Base-by-base conservation (phyloP, 1,284 basidiomycete species). In the Leccinum pallidistipes region DNA sequence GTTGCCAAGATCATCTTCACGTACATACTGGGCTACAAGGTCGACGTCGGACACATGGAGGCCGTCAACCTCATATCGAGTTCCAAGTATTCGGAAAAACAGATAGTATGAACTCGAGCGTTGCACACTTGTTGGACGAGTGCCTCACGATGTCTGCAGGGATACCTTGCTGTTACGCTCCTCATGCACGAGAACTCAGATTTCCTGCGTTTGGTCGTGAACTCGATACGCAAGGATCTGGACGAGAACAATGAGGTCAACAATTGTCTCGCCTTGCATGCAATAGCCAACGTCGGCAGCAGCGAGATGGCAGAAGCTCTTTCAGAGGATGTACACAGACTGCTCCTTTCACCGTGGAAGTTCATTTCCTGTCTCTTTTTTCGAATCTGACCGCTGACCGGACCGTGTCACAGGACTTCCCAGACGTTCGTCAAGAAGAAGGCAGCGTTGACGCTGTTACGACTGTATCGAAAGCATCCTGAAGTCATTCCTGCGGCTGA, bases 171-270 rank as follows among this genome's bases (percentile, higher is more conserved):
- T 11, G 90, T 99, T 27, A 99, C 97, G 3, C 79, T 99, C 55
- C 82, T 99, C 57, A 97, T 99, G 94, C 95, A 98, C 78, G 97
- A 99, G 79, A 95, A 98, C 75, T 98, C 95, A 40, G 97, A 99
- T 71, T 91, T 99, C 67, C 86, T 97, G 40, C 88, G 96, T 31
- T 82, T 98, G 16, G 96, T 98, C 14, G 95, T 99, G 75, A 98
- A 99, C 75, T 98, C 96, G 43, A 97, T 99, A 69, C 88, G 95
- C 56, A 99, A 99, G 76, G 97, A 99, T 75, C 77, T 99, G 56
- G 96, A 98, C 67, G 93, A 94, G 68, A 93, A 93, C 71, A 94
- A 92, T 72, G 97, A 99, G 76, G 84, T 97, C 66, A 92, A 92
- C 78, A 99, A 98, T 72, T 99, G 97, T 73, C 83, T 99, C 56